These are phyloP conservation scores for Scenedesmus sp. DNA, from an alignment of 163 green algal genomes.

Conservation along the genomic window DNA sequence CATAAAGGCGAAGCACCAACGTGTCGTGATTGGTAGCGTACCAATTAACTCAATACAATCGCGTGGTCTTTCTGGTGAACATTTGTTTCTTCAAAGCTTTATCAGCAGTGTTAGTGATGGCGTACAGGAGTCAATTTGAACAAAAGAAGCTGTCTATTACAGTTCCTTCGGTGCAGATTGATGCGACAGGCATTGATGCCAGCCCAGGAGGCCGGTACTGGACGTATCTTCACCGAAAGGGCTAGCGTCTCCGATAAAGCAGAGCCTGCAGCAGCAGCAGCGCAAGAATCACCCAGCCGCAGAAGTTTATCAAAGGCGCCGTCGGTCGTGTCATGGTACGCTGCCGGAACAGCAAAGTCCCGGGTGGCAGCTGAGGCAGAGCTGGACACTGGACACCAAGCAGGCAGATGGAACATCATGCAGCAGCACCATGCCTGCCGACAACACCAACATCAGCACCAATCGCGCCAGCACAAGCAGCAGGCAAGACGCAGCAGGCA, in stretches of 20 bases:
- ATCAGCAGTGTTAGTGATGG: neutral
- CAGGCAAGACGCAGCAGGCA: constrained; percentile 3
- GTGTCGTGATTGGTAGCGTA: too few species aligned
- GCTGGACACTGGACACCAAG: constrained; percentile 7
- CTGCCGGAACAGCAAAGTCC: neutral
- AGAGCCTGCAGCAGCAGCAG: neutral
- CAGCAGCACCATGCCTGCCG: neutral
- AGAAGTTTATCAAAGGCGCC: neutral
- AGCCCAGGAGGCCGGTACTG: constrained; percentile 2
- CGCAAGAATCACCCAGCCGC: neutral
- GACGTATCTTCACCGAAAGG: neutral
- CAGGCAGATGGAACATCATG: neutral
- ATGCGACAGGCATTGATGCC: neutral
- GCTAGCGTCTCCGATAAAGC: neutral
- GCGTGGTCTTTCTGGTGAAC: neutral
- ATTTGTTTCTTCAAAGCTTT: neutral
- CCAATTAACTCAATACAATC: too few species aligned
- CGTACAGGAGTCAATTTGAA: neutral
- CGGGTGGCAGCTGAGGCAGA: neutral
- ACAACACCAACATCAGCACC: neutral
- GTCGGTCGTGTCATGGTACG: neutral
- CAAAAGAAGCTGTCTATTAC: neutral
- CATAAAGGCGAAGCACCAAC: neutral
- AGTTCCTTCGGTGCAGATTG: neutral
- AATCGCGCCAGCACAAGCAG: neutral